A percentile compares a stretch with the other conserved stretches of the same genome.
These are phyloP conservation scores for Rhodotorula diobovata DNA, from an alignment of 768 basidiomycete genomes.

Conservation along the genomic window DNA sequence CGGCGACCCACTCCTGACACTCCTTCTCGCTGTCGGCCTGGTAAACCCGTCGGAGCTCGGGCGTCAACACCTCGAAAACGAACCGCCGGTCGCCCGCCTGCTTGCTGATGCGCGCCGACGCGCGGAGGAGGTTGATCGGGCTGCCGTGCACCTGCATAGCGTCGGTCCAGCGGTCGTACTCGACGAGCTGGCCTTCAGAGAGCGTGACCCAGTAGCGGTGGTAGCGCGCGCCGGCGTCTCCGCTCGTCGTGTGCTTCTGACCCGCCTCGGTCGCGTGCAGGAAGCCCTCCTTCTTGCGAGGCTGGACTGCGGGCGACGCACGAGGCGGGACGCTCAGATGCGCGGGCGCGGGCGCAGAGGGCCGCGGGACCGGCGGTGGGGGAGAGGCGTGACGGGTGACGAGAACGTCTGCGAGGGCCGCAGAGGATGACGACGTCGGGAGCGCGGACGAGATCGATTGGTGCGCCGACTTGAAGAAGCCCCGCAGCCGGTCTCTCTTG, in stretches of 20 bases:
- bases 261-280: constrained; percentile 31
- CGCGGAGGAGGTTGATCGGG: constrained; percentile 39
- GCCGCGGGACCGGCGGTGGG: not conserved
- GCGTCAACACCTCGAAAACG: constrained; percentile 41
- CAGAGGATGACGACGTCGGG: constrained; percentile 11
- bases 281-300: constrained; percentile 39
- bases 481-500: constrained; percentile 27
- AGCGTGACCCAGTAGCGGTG: constrained; percentile 34
- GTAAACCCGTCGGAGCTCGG: constrained; percentile 28
- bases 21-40: constrained; percentile 34
- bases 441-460: constrained; percentile 18
- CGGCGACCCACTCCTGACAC: constrained; percentile 31
- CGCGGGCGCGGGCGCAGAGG: not conserved
- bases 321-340: not conserved
- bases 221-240: constrained; percentile 33
- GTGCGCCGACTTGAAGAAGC: constrained; percentile 17
- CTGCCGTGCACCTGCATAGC: constrained; percentile 26
- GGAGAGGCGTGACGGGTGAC: not conserved
- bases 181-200: constrained; percentile 36
- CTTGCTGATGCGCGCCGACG: constrained; percentile 31
- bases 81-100: constrained; percentile 22
- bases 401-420: constrained; percentile 9
- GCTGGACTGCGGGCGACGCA: not conserved
- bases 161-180: constrained; percentile 35
- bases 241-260: constrained; percentile 27